Percentiles rank a stretch among this genome's conserved stretches.
phyloP scores from a whole-genome alignment of 2,329 filamentous ascomycete species.

The Pseudopithomyces maydicus region DNA sequence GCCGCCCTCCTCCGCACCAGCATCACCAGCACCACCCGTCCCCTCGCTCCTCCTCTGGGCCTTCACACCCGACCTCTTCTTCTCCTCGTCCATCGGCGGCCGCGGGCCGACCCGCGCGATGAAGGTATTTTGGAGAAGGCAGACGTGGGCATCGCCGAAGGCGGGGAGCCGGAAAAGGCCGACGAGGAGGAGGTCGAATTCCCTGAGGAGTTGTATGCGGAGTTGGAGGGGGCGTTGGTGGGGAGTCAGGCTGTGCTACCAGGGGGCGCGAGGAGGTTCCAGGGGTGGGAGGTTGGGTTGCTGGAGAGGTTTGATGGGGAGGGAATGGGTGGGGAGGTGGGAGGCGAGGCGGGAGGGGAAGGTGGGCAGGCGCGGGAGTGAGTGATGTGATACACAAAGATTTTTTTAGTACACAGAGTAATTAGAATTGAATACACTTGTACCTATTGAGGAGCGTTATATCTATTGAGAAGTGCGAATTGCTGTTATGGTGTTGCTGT shows the following conservation, averaged over 20 bases:
- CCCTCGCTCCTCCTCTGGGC: constrained; percentile 57
- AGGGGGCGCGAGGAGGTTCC: constrained; percentile 60
- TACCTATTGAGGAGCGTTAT: no score
- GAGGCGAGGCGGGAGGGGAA: neutral
- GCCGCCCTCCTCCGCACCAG: neutral
- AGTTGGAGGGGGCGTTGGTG: constrained; percentile 52
- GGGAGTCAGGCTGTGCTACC: constrained; percentile 61
- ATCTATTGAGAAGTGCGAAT: no score
- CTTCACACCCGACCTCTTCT: constrained; percentile 64
- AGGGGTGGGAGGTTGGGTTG: constrained; percentile 71
- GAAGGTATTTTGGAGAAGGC: constrained; percentile 60
- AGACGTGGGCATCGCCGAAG: constrained; percentile 28
- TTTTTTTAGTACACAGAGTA: no score
- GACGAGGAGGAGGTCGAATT: constrained; percentile 59
- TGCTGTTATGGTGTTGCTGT: no score
- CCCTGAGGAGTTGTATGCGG: constrained; percentile 56
- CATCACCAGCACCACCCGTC: no score
- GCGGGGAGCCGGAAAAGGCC: constrained; percentile 44
- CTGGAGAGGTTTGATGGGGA: constrained; percentile 58
- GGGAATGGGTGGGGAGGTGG: constrained; percentile 13
- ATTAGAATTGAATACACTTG: no score
- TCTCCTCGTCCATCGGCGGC: constrained; percentile 53
- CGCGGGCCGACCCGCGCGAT: constrained; percentile 55
- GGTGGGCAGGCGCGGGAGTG: neutral
- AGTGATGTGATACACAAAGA: no score